A percentile compares a stretch with the other conserved stretches of the same genome.
These are phyloP conservation scores for Cicer yamashitae DNA, from an alignment of 306 rosid genomes.

Conservation along the genomic window DNA sequence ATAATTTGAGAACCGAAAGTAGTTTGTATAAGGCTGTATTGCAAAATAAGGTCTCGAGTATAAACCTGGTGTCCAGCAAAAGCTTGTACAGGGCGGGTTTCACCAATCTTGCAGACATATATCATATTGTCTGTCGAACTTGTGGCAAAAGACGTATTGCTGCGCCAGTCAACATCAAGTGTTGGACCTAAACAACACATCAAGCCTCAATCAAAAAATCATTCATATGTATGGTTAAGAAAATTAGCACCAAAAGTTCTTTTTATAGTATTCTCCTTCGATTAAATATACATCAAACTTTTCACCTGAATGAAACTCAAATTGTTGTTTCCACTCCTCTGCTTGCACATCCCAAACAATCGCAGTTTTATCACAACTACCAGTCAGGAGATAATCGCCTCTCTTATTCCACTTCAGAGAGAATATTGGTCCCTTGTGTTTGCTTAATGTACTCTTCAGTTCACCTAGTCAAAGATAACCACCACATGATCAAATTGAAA, in stretches of 20 bases:
- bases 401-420: constrained; percentile 95
- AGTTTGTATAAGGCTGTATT: not conserved
- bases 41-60: constrained; percentile 21
- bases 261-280: constrained; percentile 8
- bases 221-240: constrained; percentile 28
- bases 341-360: constrained; percentile 95
- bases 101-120: constrained; percentile 92
- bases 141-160: constrained; percentile 85
- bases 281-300: constrained; percentile 30
- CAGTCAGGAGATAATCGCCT: constrained; percentile 94
- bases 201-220: constrained; percentile 38
- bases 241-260: constrained; percentile 19
- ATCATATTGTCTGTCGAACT: constrained; percentile 91
- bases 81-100: constrained; percentile 70
- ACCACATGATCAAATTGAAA: constrained; percentile 37
- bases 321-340: constrained; percentile 89
- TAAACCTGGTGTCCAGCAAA: constrained; percentile 93
- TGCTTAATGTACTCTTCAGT: constrained; percentile 74
- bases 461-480: constrained; percentile 68
- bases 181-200: constrained; percentile 73
- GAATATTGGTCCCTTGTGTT: constrained; percentile 93
- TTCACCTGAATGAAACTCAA: constrained; percentile 88
- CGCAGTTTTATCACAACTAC: constrained; percentile 94
- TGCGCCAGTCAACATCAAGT: constrained; percentile 98
- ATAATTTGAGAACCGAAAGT: not conserved